Evolutionary conservation across 768 basidiomycete species (phyloP).

Genomic region (Galerina marginata): DNA sequence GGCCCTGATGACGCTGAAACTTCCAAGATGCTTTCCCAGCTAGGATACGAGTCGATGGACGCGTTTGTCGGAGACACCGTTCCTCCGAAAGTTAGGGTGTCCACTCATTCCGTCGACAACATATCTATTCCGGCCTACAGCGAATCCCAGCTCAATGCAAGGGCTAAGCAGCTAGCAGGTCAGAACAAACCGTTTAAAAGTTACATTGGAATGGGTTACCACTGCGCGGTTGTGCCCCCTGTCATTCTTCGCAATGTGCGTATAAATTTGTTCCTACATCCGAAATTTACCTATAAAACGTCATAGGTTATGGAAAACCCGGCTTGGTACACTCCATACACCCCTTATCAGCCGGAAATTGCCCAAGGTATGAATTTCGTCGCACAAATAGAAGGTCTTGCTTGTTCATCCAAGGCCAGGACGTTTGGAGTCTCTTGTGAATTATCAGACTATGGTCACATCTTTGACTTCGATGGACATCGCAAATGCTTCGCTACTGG

Average conservation of each 20-base stretch:
- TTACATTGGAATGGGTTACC: conserved; percentile 99
- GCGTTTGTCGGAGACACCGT: conserved; percentile 85
- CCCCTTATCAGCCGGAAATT: conserved; percentile 96
- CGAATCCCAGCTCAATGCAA: conserved; percentile 80
- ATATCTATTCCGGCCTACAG: conserved; percentile 76
- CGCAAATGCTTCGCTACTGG: conserved; percentile 93
- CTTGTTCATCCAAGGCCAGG: conserved; percentile 49
- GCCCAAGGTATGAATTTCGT: conserved; percentile 75
- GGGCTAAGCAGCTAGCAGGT: conserved; percentile 77
- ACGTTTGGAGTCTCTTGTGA: conserved; percentile 94
- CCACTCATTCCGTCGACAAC: conserved; percentile 63
- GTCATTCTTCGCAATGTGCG: conserved; percentile 90
- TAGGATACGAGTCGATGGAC: conserved; percentile 90
- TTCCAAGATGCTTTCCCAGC: conserved; percentile 75
- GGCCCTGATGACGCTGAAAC: conserved; percentile 89
- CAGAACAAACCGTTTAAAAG: conserved; percentile 86
- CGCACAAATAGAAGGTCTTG: too few relatives aligned
- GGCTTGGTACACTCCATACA: conserved; percentile 97
- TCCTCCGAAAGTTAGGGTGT: conserved; percentile 79
- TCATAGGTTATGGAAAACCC: conserved; percentile 89
- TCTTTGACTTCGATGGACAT: conserved; percentile 95
- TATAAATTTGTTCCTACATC: not conserved
- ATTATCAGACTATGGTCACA: conserved; percentile 96
- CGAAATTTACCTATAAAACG: conserved; percentile 5
- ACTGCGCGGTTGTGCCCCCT: conserved; percentile 92